A percentile compares a stretch with the other conserved stretches of the same genome.
phyloP scores from a whole-genome alignment of 352 stramenopile species.

The Phytophthora pini region DNA sequence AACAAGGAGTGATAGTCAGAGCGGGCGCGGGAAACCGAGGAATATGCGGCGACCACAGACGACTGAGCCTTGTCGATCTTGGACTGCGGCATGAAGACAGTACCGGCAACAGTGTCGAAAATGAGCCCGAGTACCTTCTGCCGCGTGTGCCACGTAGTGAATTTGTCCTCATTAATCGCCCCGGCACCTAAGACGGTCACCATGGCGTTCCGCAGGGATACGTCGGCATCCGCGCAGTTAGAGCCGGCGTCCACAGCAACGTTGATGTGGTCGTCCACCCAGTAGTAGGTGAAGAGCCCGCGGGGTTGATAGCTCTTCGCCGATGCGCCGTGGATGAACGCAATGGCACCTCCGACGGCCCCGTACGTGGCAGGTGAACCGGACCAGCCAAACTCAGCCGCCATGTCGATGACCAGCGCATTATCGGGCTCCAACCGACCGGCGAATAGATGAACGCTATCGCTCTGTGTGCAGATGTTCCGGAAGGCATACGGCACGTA shows the following conservation, averaged over 20 bases:
- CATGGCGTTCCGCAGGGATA: slow-evolving; percentile 23
- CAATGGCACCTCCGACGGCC: slow-evolving; percentile 18
- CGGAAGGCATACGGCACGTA: slow-evolving; percentile 12
- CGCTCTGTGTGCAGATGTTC: slow-evolving; percentile 15
- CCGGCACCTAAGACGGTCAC: neutral
- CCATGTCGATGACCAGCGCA: slow-evolving; percentile 23
- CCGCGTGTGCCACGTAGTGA: slow-evolving; percentile 6
- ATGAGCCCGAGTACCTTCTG: slow-evolving; percentile 21
- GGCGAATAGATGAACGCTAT: slow-evolving; percentile 10
- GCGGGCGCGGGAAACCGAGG: neutral
- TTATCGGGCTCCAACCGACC: neutral
- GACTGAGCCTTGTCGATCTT: slow-evolving; percentile 10
- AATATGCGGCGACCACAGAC: too few species aligned
- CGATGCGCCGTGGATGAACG: slow-evolving; percentile 8
- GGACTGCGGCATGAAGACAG: slow-evolving; percentile 7
- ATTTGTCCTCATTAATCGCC: slow-evolving; percentile 32
- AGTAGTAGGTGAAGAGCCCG: slow-evolving; percentile 20
- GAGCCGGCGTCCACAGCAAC: slow-evolving; percentile 3
- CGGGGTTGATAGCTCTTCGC: neutral
- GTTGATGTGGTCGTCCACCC: slow-evolving; percentile 14
- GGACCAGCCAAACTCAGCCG: slow-evolving; percentile 25
- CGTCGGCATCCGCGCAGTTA: slow-evolving; percentile 7
- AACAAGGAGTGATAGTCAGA: neutral
- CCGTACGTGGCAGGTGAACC: slow-evolving; percentile 17
- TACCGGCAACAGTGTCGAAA: slow-evolving; percentile 13